phyloP scores from a whole-genome alignment of 2,329 filamentous ascomycete genomes.

The Pseudogymnoascus sp. region DNA sequence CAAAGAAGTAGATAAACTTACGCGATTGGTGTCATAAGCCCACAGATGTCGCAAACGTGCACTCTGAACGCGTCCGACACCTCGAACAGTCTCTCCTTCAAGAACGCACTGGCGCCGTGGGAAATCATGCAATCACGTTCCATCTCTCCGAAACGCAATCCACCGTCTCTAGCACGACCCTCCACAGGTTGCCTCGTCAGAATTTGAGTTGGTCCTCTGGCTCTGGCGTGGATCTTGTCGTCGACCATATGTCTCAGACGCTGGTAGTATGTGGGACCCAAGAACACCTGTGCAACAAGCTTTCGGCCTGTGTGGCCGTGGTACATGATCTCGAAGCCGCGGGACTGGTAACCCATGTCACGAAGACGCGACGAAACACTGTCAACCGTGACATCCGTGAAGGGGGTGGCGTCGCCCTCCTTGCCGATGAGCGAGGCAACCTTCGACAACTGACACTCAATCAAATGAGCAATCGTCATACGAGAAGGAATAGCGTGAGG shows the following conservation, averaged over 20 bases:
- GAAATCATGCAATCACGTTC: conserved; percentile 99
- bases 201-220: conserved; percentile 92
- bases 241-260: conserved; percentile 99
- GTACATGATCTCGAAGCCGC: conserved; percentile 98
- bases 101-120: conserved; percentile 92
- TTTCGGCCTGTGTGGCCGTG: conserved; percentile 96
- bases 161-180: conserved; percentile 95
- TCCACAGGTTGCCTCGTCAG: conserved; percentile 95
- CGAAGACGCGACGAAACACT: conserved; percentile 80
- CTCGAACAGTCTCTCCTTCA: conserved; percentile 95
- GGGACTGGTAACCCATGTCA: conserved; percentile 88
- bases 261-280: conserved; percentile 98
- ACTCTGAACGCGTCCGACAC: conserved; percentile 97
- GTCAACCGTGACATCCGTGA: conserved; percentile 95
- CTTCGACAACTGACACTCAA: conserved; percentile 96
- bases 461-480: conserved; percentile 99
- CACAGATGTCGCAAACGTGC: conserved; percentile 97
- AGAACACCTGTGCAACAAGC: conserved; percentile 87
- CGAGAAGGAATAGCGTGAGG: conserved; percentile 98
- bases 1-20: conserved; percentile 46
- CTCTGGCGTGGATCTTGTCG: conserved; percentile 99
- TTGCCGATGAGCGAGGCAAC: conserved; percentile 87
- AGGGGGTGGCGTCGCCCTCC: conserved; percentile 95
- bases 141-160: conserved; percentile 99
- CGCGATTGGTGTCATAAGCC: conserved; percentile 98